These are phyloP conservation scores for Ceratocystiopsis brevicomis DNA, from an alignment of 2,329 filamentous ascomycete genomes.

Conservation along the genomic window DNA sequence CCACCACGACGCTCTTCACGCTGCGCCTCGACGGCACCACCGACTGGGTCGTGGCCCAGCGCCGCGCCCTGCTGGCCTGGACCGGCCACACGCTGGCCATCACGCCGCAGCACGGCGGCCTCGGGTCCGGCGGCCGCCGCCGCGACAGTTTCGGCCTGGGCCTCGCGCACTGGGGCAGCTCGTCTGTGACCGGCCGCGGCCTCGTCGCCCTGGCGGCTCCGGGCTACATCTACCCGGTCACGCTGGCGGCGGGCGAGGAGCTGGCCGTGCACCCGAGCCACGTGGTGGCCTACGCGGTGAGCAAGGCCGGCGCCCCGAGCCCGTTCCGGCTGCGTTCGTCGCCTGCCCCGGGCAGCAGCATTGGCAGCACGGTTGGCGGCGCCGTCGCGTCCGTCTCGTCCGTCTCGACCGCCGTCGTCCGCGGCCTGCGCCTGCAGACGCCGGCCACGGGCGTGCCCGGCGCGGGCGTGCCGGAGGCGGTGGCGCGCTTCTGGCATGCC, in stretches of 20 bases:
- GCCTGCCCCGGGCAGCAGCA: neutral
- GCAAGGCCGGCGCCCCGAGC: constrained; percentile 44
- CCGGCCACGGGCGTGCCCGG: constrained; percentile 31
- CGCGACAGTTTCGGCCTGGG: constrained; percentile 33
- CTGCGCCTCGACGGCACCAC: constrained; percentile 82
- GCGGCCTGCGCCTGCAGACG: constrained; percentile 50
- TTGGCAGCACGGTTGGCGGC: too few relatives aligned
- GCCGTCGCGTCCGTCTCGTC: constrained; percentile 1
- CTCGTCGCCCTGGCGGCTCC: constrained; percentile 68
- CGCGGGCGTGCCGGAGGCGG: neutral
- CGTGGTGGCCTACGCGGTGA: constrained; percentile 75
- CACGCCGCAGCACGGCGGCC: constrained; percentile 41
- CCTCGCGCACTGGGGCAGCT: constrained; percentile 79
- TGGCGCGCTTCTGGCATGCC: constrained; percentile 49
- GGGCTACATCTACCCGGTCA: constrained; percentile 77
- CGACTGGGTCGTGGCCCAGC: constrained; percentile 86
- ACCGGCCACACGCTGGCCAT: constrained; percentile 72
- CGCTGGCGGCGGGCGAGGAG: constrained; percentile 64
- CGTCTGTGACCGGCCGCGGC: constrained; percentile 71
- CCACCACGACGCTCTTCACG: constrained; percentile 69
- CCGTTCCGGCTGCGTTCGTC: constrained; percentile 53
- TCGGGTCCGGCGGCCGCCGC: too few relatives aligned
- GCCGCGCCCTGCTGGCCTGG: constrained; percentile 84
- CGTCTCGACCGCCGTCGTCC: constrained; percentile 1
- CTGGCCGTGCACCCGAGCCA: constrained; percentile 84